These are phyloP conservation scores for Macrophomina tecta DNA, from an alignment of 2,329 filamentous ascomycete genomes.

Conservation along the genomic window DNA sequence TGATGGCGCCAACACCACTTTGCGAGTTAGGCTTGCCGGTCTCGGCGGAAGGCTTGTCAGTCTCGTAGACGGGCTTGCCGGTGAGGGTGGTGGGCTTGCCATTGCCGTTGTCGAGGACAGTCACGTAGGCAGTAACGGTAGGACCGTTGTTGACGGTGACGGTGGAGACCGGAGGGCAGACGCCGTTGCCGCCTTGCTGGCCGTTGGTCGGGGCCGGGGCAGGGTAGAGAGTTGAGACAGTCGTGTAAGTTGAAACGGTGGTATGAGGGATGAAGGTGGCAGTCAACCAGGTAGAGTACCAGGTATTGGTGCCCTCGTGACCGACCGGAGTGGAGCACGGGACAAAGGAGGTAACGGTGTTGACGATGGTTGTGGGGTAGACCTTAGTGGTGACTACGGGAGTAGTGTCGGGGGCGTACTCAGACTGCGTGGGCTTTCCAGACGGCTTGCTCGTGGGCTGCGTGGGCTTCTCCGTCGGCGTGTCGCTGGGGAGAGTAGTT, in stretches of 20 bases:
- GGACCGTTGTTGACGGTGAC: slow-evolving; percentile 3
- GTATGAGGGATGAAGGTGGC: slow-evolving; percentile 40
- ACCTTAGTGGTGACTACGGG: slow-evolving; percentile 26
- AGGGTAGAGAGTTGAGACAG: slow-evolving; percentile 14
- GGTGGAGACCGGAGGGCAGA: slow-evolving; percentile 11
- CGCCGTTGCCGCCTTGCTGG: background rate
- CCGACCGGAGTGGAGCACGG: slow-evolving; percentile 46
- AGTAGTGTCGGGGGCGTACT: slow-evolving; percentile 29
- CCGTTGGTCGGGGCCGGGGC: background rate
- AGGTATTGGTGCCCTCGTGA: slow-evolving; percentile 37
- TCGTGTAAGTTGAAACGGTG: slow-evolving; percentile 33
- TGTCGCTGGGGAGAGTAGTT: slow-evolving; percentile 9
- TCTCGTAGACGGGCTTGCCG: background rate
- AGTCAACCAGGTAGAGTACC: slow-evolving; percentile 50
- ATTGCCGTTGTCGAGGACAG: background rate
- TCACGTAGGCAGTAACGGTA: background rate
- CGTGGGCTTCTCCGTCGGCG: slow-evolving; percentile 3
- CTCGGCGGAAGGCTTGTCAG: background rate
- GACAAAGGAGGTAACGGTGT: slow-evolving; percentile 43
- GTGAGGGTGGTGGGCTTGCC: slow-evolving; percentile 1
- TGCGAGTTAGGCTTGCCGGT: background rate
- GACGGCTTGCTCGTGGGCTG: slow-evolving; percentile 6
- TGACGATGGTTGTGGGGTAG: slow-evolving; percentile 39
- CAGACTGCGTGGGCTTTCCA: slow-evolving; percentile 6
- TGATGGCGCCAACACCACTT: background rate